Percentiles rank a stretch among this genome's conserved stretches.
phyloP scores from a whole-genome alignment of 2,329 filamentous ascomycete genomes.

The Trichoderma sp. region DNA sequence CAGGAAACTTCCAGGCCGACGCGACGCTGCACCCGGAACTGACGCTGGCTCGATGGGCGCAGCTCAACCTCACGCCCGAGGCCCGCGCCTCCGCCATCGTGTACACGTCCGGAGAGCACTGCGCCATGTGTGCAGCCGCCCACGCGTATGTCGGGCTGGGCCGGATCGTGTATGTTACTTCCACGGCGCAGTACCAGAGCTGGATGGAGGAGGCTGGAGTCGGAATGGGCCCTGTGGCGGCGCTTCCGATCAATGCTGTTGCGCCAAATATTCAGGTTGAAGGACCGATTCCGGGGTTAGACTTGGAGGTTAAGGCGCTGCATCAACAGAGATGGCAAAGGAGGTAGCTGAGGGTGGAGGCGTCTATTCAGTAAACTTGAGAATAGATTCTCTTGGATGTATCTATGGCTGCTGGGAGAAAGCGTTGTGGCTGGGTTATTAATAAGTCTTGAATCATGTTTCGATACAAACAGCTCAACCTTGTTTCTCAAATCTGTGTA shows the following conservation, averaged over 20 bases:
- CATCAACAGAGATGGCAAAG: constrained; percentile 24
- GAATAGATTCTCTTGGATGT: background rate
- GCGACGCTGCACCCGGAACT: constrained; percentile 38
- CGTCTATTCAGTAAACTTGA: background rate
- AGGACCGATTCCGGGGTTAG: constrained; percentile 33
- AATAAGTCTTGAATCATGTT: background rate
- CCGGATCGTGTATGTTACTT: constrained; percentile 36
- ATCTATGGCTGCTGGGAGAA: background rate
- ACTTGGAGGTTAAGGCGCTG: constrained; percentile 31
- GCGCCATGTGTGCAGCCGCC: constrained; percentile 38
- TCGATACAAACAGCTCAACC: background rate
- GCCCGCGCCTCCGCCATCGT: constrained; percentile 40
- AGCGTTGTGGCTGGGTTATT: background rate
- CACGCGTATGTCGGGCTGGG: constrained; percentile 38
- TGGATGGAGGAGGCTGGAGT: constrained; percentile 33
- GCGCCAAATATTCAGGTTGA: constrained; percentile 30
- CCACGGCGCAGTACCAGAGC: constrained; percentile 29
- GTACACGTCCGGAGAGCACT: constrained; percentile 40
- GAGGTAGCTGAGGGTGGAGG: background rate
- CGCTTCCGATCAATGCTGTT: constrained; percentile 32
- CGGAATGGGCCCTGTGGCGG: constrained; percentile 22
- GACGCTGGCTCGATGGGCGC: constrained; percentile 38
- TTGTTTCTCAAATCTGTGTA: background rate
- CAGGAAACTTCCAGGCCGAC: constrained; percentile 30
- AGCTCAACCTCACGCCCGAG: constrained; percentile 35